phyloP scores from a whole-genome alignment of 331 rosid species.

The Stylosanthes scabra region DNA sequence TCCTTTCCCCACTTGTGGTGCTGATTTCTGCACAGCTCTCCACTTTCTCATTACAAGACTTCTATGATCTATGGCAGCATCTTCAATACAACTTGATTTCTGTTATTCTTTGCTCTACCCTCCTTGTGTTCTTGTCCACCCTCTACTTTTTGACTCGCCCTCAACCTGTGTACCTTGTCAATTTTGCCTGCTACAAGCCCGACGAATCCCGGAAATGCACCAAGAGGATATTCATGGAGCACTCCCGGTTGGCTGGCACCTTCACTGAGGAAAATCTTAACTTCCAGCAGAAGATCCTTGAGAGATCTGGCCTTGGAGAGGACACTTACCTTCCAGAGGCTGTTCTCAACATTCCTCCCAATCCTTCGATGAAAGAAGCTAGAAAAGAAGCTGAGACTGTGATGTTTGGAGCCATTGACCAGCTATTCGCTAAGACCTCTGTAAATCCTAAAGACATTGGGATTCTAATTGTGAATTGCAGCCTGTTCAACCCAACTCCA shows the following conservation, averaged over 20 bases:
- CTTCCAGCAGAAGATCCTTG: conserved; percentile 59
- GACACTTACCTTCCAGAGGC: conserved; percentile 62
- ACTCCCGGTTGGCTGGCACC: conserved; percentile 42
- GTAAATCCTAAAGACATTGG: conserved; percentile 61
- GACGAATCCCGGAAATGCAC: conserved; percentile 56
- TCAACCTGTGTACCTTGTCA: conserved; percentile 56
- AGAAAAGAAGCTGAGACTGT: conserved; percentile 63
- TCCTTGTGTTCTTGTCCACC: conserved; percentile 51
- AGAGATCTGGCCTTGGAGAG: conserved; percentile 68
- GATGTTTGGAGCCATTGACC: conserved; percentile 64
- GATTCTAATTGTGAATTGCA: conserved; percentile 61
- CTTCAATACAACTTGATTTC: conserved; percentile 54
- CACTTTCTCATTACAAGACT: conserved; percentile 52
- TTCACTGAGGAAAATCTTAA: conserved; percentile 54
- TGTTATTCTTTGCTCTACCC: conserved; percentile 47
- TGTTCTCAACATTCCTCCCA: conserved; percentile 53
- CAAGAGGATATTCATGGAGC: conserved; percentile 54
- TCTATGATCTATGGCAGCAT: conserved; percentile 55
- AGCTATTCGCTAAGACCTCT: conserved; percentile 51
- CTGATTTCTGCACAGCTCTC: conserved; percentile 45
- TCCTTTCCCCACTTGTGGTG: conserved; percentile 45
- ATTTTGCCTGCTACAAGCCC: conserved; percentile 63
- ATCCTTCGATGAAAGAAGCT: conserved; percentile 61
- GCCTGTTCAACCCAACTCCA: conserved; percentile 67
- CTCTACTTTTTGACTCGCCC: conserved; percentile 56